A percentile compares a stretch with the other conserved stretches of the same genome.
These are phyloP conservation scores for Pseudevernia furfuracea DNA, from an alignment of 495 filamentous ascomycete genomes.

Conservation along the genomic window DNA sequence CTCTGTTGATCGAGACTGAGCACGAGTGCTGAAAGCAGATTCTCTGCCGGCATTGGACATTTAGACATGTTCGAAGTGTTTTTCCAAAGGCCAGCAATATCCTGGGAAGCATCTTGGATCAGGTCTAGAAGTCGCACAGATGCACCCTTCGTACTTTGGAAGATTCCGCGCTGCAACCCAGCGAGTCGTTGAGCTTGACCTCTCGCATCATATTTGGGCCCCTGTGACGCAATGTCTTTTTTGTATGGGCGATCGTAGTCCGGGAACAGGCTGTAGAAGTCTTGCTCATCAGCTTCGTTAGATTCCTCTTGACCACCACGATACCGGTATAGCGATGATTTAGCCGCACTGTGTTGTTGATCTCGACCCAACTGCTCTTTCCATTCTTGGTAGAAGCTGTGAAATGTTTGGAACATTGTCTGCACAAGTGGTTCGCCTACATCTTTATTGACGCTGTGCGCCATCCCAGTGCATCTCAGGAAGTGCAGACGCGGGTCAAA, in stretches of 20 bases:
- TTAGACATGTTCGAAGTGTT: conserved; percentile 20
- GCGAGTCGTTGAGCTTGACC: conserved; percentile 46
- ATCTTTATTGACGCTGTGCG: conserved; percentile 10
- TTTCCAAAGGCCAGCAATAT: conserved; percentile 16
- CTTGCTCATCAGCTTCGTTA: conserved; percentile 68
- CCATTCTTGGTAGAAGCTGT: conserved; percentile 70
- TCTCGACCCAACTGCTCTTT: conserved; percentile 63
- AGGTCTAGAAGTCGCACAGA: conserved; percentile 13
- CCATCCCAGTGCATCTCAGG: conserved; percentile 25
- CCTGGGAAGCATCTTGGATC: conserved; percentile 13
- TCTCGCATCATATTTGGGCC: conserved; percentile 28
- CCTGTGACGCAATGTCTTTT: conserved; percentile 28
- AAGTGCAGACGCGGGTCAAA: conserved; percentile 31
- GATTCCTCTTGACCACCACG: conserved; percentile 64
- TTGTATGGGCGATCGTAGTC: conserved; percentile 50
- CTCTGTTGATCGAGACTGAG: conserved; percentile 53
- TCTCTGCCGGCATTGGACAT: conserved; percentile 37
- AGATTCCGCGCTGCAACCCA: conserved; percentile 46
- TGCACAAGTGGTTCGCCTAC: background rate
- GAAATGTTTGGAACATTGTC: conserved; percentile 43
- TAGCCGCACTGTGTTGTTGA: conserved; percentile 60
- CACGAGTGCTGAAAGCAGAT: conserved; percentile 57
- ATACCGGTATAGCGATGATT: conserved; percentile 72
- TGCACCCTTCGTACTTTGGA: conserved; percentile 29
- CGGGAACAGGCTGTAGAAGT: conserved; percentile 74